phyloP scores from a whole-genome alignment of 2,329 filamentous ascomycete species.

The Lecanicillium sp. region DNA sequence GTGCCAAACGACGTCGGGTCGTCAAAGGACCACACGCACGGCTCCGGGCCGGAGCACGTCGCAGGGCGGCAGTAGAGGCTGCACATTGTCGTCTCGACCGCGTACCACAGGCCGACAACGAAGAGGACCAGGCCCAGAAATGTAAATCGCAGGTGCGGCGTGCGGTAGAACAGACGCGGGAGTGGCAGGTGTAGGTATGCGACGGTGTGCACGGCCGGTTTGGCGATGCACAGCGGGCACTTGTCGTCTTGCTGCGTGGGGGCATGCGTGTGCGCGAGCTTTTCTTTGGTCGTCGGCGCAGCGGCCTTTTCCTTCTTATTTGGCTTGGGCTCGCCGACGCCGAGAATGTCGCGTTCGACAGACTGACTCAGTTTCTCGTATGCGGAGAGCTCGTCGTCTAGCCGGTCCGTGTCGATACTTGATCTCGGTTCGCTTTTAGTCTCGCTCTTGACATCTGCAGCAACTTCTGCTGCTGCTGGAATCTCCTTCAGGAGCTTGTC shows the following conservation, averaged over 20 bases:
- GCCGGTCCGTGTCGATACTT: neutral
- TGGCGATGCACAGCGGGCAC: slow-evolving; percentile 10
- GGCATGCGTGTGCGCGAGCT: neutral
- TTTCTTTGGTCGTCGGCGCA: neutral
- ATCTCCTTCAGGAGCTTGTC: slow-evolving; percentile 22
- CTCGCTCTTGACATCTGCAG: neutral
- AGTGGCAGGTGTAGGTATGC: slow-evolving; percentile 38
- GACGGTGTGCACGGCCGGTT: slow-evolving; percentile 16
- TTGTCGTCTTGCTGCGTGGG: neutral
- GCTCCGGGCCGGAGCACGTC: slow-evolving; percentile 37
- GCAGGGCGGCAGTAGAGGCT: slow-evolving; percentile 46
- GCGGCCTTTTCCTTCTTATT: neutral
- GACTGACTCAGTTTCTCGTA: slow-evolving; percentile 9
- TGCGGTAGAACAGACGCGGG: slow-evolving; percentile 40
- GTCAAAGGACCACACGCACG: slow-evolving; percentile 50
- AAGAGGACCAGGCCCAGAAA: slow-evolving; percentile 41
- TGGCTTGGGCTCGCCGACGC: neutral
- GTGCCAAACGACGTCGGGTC: slow-evolving; percentile 54
- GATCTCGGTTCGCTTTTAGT: neutral
- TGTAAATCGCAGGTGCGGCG: slow-evolving; percentile 42
- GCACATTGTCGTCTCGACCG: slow-evolving; percentile 49
- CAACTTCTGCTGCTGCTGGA: slow-evolving; percentile 18
- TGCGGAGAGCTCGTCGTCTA: slow-evolving; percentile 10
- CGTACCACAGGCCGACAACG: slow-evolving; percentile 45
- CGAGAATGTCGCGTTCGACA: slow-evolving; percentile 7